Evolutionary conservation across 768 basidiomycete species (phyloP).

Genomic region (Cyclocybe cylindracea): DNA sequence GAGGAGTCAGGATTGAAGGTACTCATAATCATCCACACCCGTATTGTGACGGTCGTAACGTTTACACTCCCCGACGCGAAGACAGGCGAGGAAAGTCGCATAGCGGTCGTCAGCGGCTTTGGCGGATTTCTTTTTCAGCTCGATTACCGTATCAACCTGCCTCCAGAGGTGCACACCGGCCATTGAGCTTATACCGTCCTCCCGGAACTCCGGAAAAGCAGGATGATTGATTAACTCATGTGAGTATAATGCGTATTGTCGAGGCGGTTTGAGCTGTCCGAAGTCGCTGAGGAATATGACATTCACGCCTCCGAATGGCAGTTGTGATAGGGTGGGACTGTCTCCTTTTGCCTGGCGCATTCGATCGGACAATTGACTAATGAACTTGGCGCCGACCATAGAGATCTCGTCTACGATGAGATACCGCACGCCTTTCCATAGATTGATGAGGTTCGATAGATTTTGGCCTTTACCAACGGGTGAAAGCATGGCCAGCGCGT

Average conservation of each 20-base stretch:
- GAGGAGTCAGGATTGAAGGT: too few relatives aligned
- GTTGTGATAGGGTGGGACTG: background rate
- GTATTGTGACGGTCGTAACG: too few relatives aligned
- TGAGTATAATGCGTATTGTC: constrained; percentile 16
- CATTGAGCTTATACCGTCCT: too few relatives aligned
- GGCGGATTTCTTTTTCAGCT: too few relatives aligned
- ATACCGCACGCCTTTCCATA: constrained; percentile 21
- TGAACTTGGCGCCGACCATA: constrained; percentile 16
- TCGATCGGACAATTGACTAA: constrained; percentile 18
- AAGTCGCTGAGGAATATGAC: constrained; percentile 33
- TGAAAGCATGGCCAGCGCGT: constrained; percentile 21
- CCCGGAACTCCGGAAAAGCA: too few relatives aligned
- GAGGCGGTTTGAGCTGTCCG: constrained; percentile 21
- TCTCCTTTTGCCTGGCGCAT: constrained; percentile 19
- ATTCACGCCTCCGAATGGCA: constrained; percentile 30
- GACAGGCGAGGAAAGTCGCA: too few relatives aligned
- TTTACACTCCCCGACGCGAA: too few relatives aligned
- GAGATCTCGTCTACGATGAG: constrained; percentile 20
- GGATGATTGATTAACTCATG: constrained; percentile 2
- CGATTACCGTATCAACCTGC: too few relatives aligned
- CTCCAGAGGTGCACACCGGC: too few relatives aligned
- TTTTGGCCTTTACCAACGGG: constrained; percentile 10
- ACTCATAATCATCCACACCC: too few relatives aligned
- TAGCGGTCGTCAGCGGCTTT: too few relatives aligned
- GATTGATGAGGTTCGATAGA: background rate